Conservation (phyloP, 176 grass and related monocot genomes). For the Saccharum officinarum region DNA sequence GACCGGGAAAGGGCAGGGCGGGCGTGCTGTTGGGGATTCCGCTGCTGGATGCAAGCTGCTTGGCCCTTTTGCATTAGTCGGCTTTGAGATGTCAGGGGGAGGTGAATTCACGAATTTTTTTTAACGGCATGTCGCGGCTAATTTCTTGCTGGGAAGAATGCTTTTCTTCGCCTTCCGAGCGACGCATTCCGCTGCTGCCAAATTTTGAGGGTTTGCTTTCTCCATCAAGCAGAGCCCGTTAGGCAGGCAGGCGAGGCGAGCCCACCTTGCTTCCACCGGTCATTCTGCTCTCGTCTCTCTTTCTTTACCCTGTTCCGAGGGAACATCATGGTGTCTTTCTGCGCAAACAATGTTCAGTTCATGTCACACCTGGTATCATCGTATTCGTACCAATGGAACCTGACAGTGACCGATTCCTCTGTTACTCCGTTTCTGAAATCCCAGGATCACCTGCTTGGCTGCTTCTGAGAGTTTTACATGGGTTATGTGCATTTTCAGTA, state of each 20-base stretch:
- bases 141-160: slow-evolving; percentile 7
- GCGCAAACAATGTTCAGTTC: not conserved
- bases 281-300: not conserved
- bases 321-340: not conserved
- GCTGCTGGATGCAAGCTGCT: no score
- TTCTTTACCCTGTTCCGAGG: slow-evolving; percentile 17
- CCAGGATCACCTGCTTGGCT: not conserved
- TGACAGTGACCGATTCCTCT: not conserved
- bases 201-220: not conserved
- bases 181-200: not conserved
- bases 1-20: no score
- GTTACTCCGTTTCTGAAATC: not conserved
- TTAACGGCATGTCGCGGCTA: no score
- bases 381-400: not conserved
- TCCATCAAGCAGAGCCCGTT: not conserved
- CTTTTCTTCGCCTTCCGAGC: slow-evolving; percentile 32
- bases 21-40: no score
- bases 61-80: no score
- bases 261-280: slow-evolving; percentile 22
- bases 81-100: no score
- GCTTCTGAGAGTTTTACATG: not conserved
- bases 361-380: no score
- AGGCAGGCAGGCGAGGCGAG: no score
- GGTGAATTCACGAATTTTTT: no score
- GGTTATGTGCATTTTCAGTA: not conserved